Conservation (phyloP, 1,284 basidiomycete genomes). For the Lentinula novae-zelandiae region DNA sequence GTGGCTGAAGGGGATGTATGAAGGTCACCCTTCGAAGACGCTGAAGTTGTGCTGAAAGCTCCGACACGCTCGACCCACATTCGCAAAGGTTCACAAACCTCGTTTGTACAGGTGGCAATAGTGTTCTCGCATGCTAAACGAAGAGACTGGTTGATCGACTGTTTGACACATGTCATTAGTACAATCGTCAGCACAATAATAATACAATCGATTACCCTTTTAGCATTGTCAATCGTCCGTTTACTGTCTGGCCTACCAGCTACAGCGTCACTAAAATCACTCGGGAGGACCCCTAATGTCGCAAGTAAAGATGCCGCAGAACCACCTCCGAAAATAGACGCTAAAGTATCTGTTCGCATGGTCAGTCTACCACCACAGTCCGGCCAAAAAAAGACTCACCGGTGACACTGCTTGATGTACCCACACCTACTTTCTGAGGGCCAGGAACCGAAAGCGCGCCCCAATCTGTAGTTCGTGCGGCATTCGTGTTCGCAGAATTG, state of each 20-base stretch:
- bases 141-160: constrained; percentile 12
- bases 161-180: not conserved
- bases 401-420: not conserved
- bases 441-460: not conserved
- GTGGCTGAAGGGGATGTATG: not conserved
- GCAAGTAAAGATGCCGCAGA: not conserved
- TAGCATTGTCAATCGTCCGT: constrained; percentile 12
- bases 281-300: not conserved
- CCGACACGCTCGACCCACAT: constrained; percentile 11
- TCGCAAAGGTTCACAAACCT: constrained; percentile 5
- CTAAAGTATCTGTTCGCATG: constrained; percentile 1
- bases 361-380: not conserved
- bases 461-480: not conserved
- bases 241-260: constrained; percentile 3
- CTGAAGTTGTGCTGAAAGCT: constrained; percentile 6
- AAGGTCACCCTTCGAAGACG: not conserved
- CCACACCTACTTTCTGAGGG: not conserved
- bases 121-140: constrained; percentile 9
- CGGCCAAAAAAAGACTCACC: not conserved
- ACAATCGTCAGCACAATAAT: not conserved
- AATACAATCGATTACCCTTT: not conserved
- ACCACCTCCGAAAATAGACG: constrained; percentile 5
- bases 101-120: constrained; percentile 3
- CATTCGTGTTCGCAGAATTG: not conserved
- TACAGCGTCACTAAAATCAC: not conserved